Evolutionary conservation across 345 rosid species (phyloP), one percentile per base, ranked within the genome.

Genomic region (Angophora floribunda): DNA sequence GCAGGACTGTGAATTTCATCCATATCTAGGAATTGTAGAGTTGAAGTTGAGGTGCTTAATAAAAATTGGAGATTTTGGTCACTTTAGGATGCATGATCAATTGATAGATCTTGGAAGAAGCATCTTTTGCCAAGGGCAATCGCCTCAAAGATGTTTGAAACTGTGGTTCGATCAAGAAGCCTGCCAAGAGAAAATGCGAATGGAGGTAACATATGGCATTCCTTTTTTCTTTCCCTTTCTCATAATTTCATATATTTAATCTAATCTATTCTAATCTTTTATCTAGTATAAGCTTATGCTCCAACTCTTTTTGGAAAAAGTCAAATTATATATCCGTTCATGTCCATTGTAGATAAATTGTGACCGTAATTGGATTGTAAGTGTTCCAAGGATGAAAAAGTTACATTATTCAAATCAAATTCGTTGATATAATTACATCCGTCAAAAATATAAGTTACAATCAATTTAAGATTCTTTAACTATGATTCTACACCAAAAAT

Each of bases 21-120:
- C 75, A n/a, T 0, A 3, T 14, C 10, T 0, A 7, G 75, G 41
- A 13, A n/a, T 65, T 14, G 3, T n/a, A n/a, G 19, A 65, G 21
- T 7, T 65, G 75, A n/a, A 0, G 19, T 4, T 13, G 2, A 63
- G 75, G 10, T n/a, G 75, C 75, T 63, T 63, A 3, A 6, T 63
- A 13, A n/a, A 63, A 63, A n/a, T 65, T 65, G 41, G 5, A 13
- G 5, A n/a, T 0, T 0, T 1, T 1, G 75, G 2, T 1, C 0
- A n/a, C 19, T 63, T 63, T 3, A 0, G 2, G 5, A 63, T 63
- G 41, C 75, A 63, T n/a, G 36, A n/a, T n/a, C 75, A 63, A n/a
- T 0, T 63, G 9, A 63, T 36, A n/a, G 36, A n/a, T 3, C 2
- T 65, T n/a, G 75, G 41, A 65, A n/a, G 19, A 19, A n/a, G 4